Percentiles rank a stretch among this genome's conserved stretches.
phyloP scores from a whole-genome alignment of 1,139 yeast species.

The Lodderomyces orthopsilosis region DNA sequence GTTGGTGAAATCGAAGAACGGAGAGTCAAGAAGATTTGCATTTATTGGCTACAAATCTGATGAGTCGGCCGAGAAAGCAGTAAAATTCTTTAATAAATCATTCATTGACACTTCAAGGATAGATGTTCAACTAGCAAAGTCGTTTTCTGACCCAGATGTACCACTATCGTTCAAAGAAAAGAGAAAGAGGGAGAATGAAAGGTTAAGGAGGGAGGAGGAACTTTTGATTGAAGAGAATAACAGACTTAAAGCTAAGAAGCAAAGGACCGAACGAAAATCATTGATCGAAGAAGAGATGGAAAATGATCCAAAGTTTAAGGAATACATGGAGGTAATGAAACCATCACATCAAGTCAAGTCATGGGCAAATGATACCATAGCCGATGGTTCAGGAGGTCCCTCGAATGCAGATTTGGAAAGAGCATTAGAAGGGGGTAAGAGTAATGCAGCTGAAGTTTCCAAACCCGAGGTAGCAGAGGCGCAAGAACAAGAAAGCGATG shows the following conservation, averaged over 20 bases:
- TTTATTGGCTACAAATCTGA: constrained; percentile 78
- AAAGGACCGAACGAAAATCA: constrained; percentile 23
- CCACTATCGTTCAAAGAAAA: constrained; percentile 73
- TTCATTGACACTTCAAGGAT: constrained; percentile 82
- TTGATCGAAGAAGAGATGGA: constrained; percentile 57
- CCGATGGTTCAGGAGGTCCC: constrained; percentile 54
- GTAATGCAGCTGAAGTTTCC: constrained; percentile 7
- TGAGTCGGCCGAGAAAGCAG: constrained; percentile 78
- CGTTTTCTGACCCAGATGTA: constrained; percentile 77
- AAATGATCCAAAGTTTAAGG: constrained; percentile 67
- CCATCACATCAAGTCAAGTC: constrained; percentile 63
- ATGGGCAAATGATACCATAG: constrained; percentile 74
- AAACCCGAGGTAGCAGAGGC: constrained; percentile 27
- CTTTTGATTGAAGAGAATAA: constrained; percentile 45
- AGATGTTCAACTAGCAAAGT: constrained; percentile 78
- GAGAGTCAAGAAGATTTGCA: constrained; percentile 90
- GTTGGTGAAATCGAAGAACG: constrained; percentile 73
- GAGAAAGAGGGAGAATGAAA: constrained; percentile 52
- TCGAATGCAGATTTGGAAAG: constrained; percentile 40
- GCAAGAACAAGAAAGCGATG: constrained; percentile 57
- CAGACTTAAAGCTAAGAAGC: constrained; percentile 21
- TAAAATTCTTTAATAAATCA: constrained; percentile 68
- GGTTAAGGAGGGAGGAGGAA: constrained; percentile 55
- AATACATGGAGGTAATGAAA: constrained; percentile 80
- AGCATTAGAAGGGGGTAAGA: constrained; percentile 29